phyloP scores from a whole-genome alignment of 164 flowering plant genomes.

The Houttuynia cordata region DNA sequence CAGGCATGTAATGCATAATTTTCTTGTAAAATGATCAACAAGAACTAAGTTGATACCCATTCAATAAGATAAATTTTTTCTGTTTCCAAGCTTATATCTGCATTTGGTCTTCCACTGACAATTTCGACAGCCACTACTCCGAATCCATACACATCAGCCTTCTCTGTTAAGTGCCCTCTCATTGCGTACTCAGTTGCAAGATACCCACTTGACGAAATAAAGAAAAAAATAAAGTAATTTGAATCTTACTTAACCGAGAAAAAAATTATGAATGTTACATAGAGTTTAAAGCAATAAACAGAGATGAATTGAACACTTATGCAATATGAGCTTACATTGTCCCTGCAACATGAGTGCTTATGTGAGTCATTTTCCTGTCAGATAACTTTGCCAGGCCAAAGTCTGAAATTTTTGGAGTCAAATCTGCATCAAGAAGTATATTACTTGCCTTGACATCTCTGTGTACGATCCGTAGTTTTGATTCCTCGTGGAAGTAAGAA shows the following conservation, averaged over 20 bases:
- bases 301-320: neutral
- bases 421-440: slow-evolving; percentile 40
- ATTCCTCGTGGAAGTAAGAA: slow-evolving; percentile 74
- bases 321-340: slow-evolving; percentile 8
- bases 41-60: slow-evolving; percentile 10
- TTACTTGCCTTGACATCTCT: slow-evolving; percentile 79
- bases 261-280: neutral
- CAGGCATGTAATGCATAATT: too few relatives aligned
- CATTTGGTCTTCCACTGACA: slow-evolving; percentile 19
- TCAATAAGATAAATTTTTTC: slow-evolving; percentile 23
- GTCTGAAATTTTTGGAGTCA: slow-evolving; percentile 16
- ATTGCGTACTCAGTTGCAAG: slow-evolving; percentile 28
- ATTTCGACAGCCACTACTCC: slow-evolving; percentile 23
- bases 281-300: neutral
- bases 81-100: slow-evolving; percentile 13
- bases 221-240: too few relatives aligned
- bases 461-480: slow-evolving; percentile 52
- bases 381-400: slow-evolving; percentile 17
- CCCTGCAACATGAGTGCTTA: slow-evolving; percentile 14
- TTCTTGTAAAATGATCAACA: too few relatives aligned
- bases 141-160: slow-evolving; percentile 26
- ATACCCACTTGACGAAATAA: slow-evolving; percentile 8
- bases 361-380: slow-evolving; percentile 13
- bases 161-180: slow-evolving; percentile 28
- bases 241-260: too few relatives aligned